Evolutionary conservation across 2,329 filamentous ascomycete genomes (phyloP).

Genomic region (Sordariomycetes sp.): DNA sequence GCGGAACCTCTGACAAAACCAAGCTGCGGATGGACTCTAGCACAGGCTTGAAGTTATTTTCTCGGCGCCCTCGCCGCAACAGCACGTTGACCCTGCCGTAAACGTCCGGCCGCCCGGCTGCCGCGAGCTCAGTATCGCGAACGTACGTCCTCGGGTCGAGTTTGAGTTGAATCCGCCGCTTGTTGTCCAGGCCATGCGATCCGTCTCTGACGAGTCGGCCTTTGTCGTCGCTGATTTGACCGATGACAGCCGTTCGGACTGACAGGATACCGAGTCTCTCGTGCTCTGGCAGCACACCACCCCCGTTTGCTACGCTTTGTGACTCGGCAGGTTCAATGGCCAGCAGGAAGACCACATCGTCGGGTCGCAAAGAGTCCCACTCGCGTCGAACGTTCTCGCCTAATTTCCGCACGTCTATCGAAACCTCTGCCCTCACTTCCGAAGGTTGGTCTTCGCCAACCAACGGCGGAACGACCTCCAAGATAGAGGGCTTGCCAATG

Average conservation of each 20-base stretch:
- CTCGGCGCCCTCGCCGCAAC: slow-evolving; percentile 70
- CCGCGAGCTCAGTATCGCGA: slow-evolving; percentile 58
- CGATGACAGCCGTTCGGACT: slow-evolving; percentile 75
- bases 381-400: slow-evolving; percentile 68
- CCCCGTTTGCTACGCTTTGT: slow-evolving; percentile 44
- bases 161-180: slow-evolving; percentile 67
- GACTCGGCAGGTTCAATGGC: slow-evolving; percentile 56
- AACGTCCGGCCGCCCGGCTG: slow-evolving; percentile 63
- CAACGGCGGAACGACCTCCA: slow-evolving; percentile 74
- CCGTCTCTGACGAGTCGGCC: slow-evolving; percentile 61
- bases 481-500: slow-evolving; percentile 74
- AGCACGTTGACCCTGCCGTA: slow-evolving; percentile 83
- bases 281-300: slow-evolving; percentile 29
- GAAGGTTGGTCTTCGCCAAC: slow-evolving; percentile 82
- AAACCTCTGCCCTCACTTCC: slow-evolving; percentile 76
- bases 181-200: slow-evolving; percentile 52
- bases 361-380: slow-evolving; percentile 80
- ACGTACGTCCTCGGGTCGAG: slow-evolving; percentile 74
- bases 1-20: slow-evolving; percentile 72
- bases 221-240: slow-evolving; percentile 80
- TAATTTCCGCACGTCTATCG: slow-evolving; percentile 74
- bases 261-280: slow-evolving; percentile 59
- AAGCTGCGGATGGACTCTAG: slow-evolving; percentile 85
- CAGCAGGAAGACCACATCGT: slow-evolving; percentile 85
- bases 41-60: slow-evolving; percentile 96